phyloP scores from a whole-genome alignment of 495 filamentous ascomycete genomes.

The Neurospora hispaniola region DNA sequence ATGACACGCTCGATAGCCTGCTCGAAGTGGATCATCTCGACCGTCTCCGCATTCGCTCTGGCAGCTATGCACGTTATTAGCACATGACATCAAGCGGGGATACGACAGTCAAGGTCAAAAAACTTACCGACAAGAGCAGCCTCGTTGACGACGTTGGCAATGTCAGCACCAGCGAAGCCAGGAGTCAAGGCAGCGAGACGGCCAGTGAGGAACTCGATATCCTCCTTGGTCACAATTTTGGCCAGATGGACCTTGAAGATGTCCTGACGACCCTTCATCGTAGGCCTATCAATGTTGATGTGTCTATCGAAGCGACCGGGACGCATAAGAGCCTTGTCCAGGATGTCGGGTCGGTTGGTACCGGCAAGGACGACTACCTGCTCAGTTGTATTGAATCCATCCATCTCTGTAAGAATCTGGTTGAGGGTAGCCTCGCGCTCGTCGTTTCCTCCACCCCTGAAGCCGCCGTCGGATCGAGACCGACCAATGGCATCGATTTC shows the following conservation, averaged over 20 bases:
- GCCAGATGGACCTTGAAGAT: slow-evolving; percentile 89
- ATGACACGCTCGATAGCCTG: slow-evolving; percentile 85
- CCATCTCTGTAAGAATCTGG: slow-evolving; percentile 98
- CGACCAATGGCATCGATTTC: slow-evolving; percentile 98
- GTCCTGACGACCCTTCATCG: slow-evolving; percentile 92
- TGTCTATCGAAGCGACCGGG: slow-evolving; percentile 95
- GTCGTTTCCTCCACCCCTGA: slow-evolving; percentile 81
- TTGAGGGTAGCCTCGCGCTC: slow-evolving; percentile 95
- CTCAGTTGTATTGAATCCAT: slow-evolving; percentile 95
- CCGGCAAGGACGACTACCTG: slow-evolving; percentile 97
- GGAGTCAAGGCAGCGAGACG: slow-evolving; percentile 85
- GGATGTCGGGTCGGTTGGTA: slow-evolving; percentile 87
- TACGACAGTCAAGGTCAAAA: neutral
- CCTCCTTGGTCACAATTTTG: slow-evolving; percentile 85
- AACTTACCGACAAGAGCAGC: slow-evolving; percentile 88
- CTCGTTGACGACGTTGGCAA: slow-evolving; percentile 97
- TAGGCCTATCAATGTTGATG: slow-evolving; percentile 84
- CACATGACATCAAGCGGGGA: slow-evolving; percentile 1
- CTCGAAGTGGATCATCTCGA: slow-evolving; percentile 87
- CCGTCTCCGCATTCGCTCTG: slow-evolving; percentile 60
- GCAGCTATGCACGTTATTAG: slow-evolving; percentile 54
- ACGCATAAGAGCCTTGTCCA: slow-evolving; percentile 92
- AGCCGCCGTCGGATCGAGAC: slow-evolving; percentile 60
- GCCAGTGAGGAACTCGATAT: slow-evolving; percentile 77
- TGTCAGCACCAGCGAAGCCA: slow-evolving; percentile 93